phyloP scores from a whole-genome alignment of 805 yeast genomes.

The Myxozyma nipponensis region DNA sequence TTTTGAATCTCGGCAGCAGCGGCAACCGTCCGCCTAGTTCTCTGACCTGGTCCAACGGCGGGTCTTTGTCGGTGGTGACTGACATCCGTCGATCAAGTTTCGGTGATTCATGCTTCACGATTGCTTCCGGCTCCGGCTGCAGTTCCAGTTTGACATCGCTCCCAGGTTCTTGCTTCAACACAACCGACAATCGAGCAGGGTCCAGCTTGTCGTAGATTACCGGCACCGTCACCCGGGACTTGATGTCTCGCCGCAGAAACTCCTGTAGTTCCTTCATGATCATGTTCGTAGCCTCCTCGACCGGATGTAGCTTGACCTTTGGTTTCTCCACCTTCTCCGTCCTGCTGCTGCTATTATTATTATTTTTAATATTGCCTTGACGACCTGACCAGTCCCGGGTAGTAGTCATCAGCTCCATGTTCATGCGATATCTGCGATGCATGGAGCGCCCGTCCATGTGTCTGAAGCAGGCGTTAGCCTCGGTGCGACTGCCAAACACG shows the following conservation, averaged over 20 bases:
- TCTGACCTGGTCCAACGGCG: background rate
- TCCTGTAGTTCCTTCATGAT: conserved; percentile 61
- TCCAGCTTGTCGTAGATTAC: conserved; percentile 57
- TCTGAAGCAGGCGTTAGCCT: conserved; percentile 57
- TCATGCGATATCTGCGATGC: conserved; percentile 43
- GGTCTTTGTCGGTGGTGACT: background rate
- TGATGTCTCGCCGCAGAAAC: conserved; percentile 64
- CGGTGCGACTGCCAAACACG: conserved; percentile 57
- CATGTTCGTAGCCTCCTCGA: conserved; percentile 56
- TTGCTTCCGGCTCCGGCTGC: background rate
- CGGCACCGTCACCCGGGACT: conserved; percentile 70
- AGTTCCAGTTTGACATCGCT: background rate
- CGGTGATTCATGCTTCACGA: conserved; percentile 1
- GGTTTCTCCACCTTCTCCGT: conserved; percentile 13
- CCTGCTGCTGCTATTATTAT: background rate
- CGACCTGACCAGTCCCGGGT: background rate
- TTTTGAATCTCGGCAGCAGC: conserved; percentile 34
- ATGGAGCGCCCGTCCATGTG: conserved; percentile 57
- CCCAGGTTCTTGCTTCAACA: background rate
- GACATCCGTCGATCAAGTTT: background rate
- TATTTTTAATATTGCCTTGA: background rate
- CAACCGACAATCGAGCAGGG: conserved; percentile 39
- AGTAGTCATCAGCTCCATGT: conserved; percentile 50
- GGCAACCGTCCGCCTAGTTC: conserved; percentile 21
- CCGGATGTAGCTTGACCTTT: conserved; percentile 39